Percentiles rank a stretch among this genome's conserved stretches.
Evolutionary conservation across 2,329 filamentous ascomycete species (phyloP).

Genomic region (Stemphylium lycopersici): DNA sequence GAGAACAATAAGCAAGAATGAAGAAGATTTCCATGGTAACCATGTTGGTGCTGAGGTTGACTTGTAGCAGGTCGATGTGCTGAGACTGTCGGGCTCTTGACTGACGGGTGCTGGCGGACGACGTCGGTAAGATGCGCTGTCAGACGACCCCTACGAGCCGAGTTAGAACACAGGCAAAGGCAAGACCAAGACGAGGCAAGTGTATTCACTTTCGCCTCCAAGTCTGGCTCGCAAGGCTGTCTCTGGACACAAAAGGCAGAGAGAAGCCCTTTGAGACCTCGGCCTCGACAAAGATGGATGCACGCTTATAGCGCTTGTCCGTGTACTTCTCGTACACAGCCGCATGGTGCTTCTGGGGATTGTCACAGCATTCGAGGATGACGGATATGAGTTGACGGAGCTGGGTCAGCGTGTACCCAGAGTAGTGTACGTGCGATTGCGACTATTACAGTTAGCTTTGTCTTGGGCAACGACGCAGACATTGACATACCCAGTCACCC

Average conservation of each 20-base stretch:
- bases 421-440: conserved; percentile 85
- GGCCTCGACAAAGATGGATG: conserved; percentile 77
- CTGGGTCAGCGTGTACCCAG: conserved; percentile 88
- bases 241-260: conserved; percentile 51
- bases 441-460: conserved; percentile 62
- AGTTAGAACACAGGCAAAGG: conserved; percentile 35
- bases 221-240: conserved; percentile 44
- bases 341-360: conserved; percentile 78
- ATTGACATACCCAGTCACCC: conserved; percentile 81
- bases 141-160: conserved; percentile 28
- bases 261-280: conserved; percentile 70
- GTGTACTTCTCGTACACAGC: conserved; percentile 93
- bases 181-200: conserved; percentile 26
- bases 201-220: conserved; percentile 49
- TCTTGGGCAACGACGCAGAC: neutral
- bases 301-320: conserved; percentile 84
- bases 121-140: conserved; percentile 23
- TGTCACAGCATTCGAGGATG: conserved; percentile 86
- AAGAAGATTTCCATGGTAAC: conserved; percentile 37
- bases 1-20: conserved; percentile 50
- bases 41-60: conserved; percentile 27
- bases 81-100: conserved; percentile 15
- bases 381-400: conserved; percentile 76
- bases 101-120: conserved; percentile 19
- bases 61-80: conserved; percentile 12